Evolutionary conservation across 129 eudicot species (phyloP), one percentile per base, ranked within the genome.

Genomic region (Centaurea solstitialis): DNA sequence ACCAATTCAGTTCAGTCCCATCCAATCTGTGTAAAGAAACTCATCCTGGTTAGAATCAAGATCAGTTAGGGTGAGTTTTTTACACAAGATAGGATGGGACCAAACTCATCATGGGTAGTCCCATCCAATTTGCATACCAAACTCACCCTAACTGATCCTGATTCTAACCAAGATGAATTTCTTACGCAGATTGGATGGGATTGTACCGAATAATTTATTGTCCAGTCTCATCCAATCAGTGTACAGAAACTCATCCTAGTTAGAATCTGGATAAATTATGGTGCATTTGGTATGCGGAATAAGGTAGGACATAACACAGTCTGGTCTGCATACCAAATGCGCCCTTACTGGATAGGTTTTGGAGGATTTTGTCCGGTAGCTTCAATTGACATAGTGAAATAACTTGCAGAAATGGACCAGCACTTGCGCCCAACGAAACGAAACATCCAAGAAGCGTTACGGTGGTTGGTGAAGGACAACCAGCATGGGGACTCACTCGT

Each of bases 401-500:
- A 22, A 65, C 35, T 39, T 85, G 89, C 92, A 85, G 96, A 93
- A 85, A 86, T 66, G 61, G 87, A 79, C 76, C 24, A 74, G 24
- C 23, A 87, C 84, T 62, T 30, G 18, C 85, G 50, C 43, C 97
- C 97, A 68, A 88, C 96, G n/a, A 93, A 77, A 82, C 85, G 82
- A 68, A 90, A 93, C 30, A 93, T 93, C 64, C 87, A 87, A 76
- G 89, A 88, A 68, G 97, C 88, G 43, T 72, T 93, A 72, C 85
- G 43, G 41, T 93, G 97, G 97, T 88, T 93, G 13, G 88, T 90
- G 73, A 84, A 80, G 78, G 93, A 85, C 47, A 81, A 84, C 76
- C 77, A 75, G 68, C 17, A 80, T 0, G 98, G 93, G 75, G 98
- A 93, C 86, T 93, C 96, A 2, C 26, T 93, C 76, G 98, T 93